phyloP scores from a whole-genome alignment of 2,329 filamentous ascomycete genomes.

The Phaeomoniella chlamydospora region DNA sequence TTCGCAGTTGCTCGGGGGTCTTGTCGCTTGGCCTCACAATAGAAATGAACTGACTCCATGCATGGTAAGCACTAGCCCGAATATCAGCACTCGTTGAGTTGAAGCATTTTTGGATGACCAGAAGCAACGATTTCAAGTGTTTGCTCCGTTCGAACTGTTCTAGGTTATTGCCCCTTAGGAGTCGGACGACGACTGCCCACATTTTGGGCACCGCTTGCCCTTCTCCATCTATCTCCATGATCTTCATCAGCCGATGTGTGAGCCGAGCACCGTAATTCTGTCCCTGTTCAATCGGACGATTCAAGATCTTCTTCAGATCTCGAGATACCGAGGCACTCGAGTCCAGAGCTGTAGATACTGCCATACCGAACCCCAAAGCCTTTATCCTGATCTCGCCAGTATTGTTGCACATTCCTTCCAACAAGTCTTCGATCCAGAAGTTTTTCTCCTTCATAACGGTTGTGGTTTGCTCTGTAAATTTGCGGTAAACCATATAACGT shows the following conservation, averaged over 20 bases:
- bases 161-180: constrained; percentile 48
- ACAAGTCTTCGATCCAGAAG: constrained; percentile 70
- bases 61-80: constrained; percentile 63
- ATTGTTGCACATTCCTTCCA: constrained; percentile 67
- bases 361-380: constrained; percentile 60
- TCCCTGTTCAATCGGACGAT: constrained; percentile 33
- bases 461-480: constrained; percentile 58
- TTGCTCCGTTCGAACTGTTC: constrained; percentile 52
- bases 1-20: constrained; percentile 39
- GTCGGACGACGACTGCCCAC: constrained; percentile 70
- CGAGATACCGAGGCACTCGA: constrained; percentile 49
- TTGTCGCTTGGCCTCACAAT: constrained; percentile 50
- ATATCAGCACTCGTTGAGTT: constrained; percentile 60
- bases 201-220: constrained; percentile 65
- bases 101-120: constrained; percentile 68
- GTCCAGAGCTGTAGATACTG: constrained; percentile 55
- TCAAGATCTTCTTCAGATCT: constrained; percentile 22
- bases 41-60: constrained; percentile 77
- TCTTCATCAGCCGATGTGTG: constrained; percentile 48
- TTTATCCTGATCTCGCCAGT: constrained; percentile 61
- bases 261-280: constrained; percentile 57
- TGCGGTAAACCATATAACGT: constrained; percentile 65
- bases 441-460: constrained; percentile 54
- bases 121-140: constrained; percentile 59
- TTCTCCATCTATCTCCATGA: constrained; percentile 47